Evolutionary conservation across 805 yeast species (phyloP), one percentile per base, ranked within the genome.

Genomic region (Candida maltosa): DNA sequence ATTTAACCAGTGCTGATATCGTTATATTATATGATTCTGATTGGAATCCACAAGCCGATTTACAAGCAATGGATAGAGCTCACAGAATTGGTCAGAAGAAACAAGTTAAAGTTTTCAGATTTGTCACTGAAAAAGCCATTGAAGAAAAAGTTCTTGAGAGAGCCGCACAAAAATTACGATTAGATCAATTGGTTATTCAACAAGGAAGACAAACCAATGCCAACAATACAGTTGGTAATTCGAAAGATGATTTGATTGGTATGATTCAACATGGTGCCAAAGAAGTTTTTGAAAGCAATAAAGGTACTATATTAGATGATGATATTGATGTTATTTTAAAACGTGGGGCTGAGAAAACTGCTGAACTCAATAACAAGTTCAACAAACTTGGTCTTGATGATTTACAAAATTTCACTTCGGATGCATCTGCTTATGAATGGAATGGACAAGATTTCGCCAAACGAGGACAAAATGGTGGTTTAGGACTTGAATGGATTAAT

Each of bases 181-280:
- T 91, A 41, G 98, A 91, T 61, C 97, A 91, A 54, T 73, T 91
- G 46, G 98, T 91, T 35, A 91, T 91, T 48, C 98, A 91, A 56
- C 97, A 91, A 54, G 96, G 95, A 6, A 69, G 89, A 39, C 63
- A 78, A 6, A 70, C 36, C 12, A 40, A 35, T 19, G 19, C 32
- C 6, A 66, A 68, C 38, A 57, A 49, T 12, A 48, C 52, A 11
- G 64, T 77, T 40, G 85, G 83, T 12, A 80, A 72, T 46, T 62
- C 73, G 4, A 85, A 86, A 52, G 97, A 87, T 49, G 97, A 89
- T 52, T 75, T 91, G 49, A 64, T 91, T 16, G 87, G 84, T 32
- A 93, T 93, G 97, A 91, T 91, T 58, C 97, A 91, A 59, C 95
- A 83, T 59, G 98, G 98, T 39, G 98, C 98, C 1, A 82, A 83